Base-by-base conservation (phyloP, 306 rosid genomes). In the Hippophae gyantsensis region DNA sequence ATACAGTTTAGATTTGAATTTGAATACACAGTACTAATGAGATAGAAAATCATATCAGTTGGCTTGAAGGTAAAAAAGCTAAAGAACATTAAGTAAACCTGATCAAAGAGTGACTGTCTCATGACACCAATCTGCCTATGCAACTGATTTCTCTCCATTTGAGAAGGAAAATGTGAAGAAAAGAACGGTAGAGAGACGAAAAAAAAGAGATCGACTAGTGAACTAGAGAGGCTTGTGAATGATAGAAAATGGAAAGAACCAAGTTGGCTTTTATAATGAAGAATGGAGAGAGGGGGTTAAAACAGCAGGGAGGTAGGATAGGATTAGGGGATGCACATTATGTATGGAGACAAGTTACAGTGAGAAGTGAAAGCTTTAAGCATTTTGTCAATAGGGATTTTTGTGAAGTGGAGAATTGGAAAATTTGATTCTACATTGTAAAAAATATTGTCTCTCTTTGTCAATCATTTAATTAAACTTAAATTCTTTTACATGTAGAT, bases 81-180 rank as follows among this genome's bases (percentile, higher is more conserved):
- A 0, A 23, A 40, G 3, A 69, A 40, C 26, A 42, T 41, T 6
- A 25, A 62, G 69, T 42, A 42, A 55, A 87, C 96, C 96, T 85
- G 94, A 57, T 85, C 89, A 66, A 88, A 88, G 69, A 88, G 76
- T 68, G 90, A 80, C 32, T 88, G 94, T 71, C 86, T 88, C 81
- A 78, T 74, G 41, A 71, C 57, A 47, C 71, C 76, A 63, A 85
- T 66, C 60, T 82, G 94, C 47, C 84, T 69, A 12, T 61, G 70
- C 41, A 78, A 50, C 43, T 79, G 80, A 77, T 63, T 72, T 78
- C 73, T 83, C 51, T 83, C 89, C 97, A 89, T 86, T 69, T 42
- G 40, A 26, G 56, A 44, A 14, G 46, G 53, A 38, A 42, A 40
- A 6, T 7, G 54, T 13, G 41, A 45, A 11, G 9, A 41, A 23